Conservation (phyloP, 2,329 filamentous ascomycete genomes). For the Pseudocercospora pini-densiflorae region DNA sequence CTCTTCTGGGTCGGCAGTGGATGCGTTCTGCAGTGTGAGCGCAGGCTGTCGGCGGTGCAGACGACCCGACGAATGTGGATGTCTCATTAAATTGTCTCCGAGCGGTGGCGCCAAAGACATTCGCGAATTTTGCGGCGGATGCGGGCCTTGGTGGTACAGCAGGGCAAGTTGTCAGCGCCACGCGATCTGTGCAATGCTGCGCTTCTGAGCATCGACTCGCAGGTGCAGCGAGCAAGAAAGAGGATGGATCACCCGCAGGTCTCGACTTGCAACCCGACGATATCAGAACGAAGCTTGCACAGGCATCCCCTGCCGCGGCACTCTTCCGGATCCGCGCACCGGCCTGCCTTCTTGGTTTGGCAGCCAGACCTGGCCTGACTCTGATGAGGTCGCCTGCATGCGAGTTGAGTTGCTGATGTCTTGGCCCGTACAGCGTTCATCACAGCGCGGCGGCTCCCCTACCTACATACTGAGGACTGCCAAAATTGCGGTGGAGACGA, state of each 20-base stretch:
- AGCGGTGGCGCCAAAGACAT: constrained; percentile 16
- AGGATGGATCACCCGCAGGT: constrained; percentile 13
- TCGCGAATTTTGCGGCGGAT: not conserved
- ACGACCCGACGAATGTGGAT: not conserved
- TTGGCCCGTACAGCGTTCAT: not conserved
- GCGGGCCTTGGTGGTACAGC: constrained; percentile 10
- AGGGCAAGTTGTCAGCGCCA: constrained; percentile 21
- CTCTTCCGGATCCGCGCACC: constrained; percentile 9
- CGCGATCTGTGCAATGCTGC: constrained; percentile 23
- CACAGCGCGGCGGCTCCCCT: not conserved
- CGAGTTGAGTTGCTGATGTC: not conserved
- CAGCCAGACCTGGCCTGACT: not conserved
- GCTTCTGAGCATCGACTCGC: constrained; percentile 13
- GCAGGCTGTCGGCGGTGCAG: not conserved
- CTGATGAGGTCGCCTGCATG: not conserved
- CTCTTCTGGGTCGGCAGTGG: not conserved
- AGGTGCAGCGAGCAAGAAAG: constrained; percentile 1
- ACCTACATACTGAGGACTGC: not conserved
- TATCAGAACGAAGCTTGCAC: constrained; percentile 7
- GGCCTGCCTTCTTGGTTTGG: not conserved
- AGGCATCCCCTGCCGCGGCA: constrained; percentile 16
- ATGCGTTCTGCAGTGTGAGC: not conserved
- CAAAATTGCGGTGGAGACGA: constrained; percentile 1
- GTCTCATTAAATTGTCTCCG: constrained; percentile 2
- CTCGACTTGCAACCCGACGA: constrained; percentile 18